Percentiles rank a stretch among this genome's conserved stretches.
These are phyloP conservation scores for Nepenthes alata DNA, from an alignment of 179 eudicot genomes.

Conservation along the genomic window DNA sequence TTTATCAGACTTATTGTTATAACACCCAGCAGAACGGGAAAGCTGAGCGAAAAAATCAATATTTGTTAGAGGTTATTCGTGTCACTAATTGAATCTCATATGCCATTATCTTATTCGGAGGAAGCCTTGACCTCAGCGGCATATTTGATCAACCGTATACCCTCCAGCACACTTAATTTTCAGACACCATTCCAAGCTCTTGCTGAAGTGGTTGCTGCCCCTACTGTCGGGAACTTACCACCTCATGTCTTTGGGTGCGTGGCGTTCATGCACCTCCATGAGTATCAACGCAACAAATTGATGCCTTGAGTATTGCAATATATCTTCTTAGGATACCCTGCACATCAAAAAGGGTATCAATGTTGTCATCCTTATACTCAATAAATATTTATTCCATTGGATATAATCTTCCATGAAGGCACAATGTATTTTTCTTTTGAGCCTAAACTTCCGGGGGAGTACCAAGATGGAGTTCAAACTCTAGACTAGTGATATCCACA, in stretches of 20 bases:
- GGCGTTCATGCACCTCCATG: background rate
- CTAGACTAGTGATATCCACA: background rate
- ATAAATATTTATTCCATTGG: slow-evolving; percentile 6
- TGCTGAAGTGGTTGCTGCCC: background rate
- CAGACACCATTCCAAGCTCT: slow-evolving; percentile 5
- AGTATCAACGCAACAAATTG: background rate
- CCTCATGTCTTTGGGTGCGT: slow-evolving; percentile 11
- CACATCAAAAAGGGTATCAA: slow-evolving; percentile 5
- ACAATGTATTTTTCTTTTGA: slow-evolving; percentile 1
- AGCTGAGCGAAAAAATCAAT: slow-evolving; percentile 1
- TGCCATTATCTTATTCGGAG: background rate
- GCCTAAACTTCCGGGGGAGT: slow-evolving; percentile 7
- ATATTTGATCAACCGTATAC: slow-evolving; percentile 5
- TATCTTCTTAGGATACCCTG: slow-evolving; percentile 3
- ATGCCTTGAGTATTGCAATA: slow-evolving; percentile 4
- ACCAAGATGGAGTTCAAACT: background rate
- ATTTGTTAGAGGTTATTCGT: background rate
- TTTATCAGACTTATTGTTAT: background rate
- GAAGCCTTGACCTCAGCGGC: background rate
- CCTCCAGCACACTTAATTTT: slow-evolving; percentile 3
- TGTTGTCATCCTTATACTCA: slow-evolving; percentile 9
- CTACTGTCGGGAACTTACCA: slow-evolving; percentile 3
- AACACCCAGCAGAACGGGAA: slow-evolving; percentile 1
- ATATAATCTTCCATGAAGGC: slow-evolving; percentile 5
- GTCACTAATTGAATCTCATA: background rate